Conservation (phyloP, 208 protist genomes). For the Angomonas ambiguus region DNA sequence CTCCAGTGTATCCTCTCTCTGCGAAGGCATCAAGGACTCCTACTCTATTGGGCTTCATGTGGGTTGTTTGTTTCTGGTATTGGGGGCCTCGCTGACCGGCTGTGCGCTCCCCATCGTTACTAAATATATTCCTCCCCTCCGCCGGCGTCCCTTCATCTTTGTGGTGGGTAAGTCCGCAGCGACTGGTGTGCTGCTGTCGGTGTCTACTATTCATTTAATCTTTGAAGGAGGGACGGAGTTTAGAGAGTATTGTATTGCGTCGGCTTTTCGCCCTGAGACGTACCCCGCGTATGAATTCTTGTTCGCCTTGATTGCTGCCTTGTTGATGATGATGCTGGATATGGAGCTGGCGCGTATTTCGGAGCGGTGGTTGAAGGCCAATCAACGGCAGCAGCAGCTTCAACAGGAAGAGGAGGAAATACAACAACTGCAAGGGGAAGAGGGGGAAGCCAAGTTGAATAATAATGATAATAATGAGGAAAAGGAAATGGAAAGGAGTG, state of each 20-base stretch:
- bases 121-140: conserved; percentile 34
- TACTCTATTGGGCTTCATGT: conserved; percentile 49
- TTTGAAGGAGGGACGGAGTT: conserved; percentile 31
- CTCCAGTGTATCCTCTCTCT: conserved; percentile 17
- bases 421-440: not conserved
- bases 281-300: conserved; percentile 47
- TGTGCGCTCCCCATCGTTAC: conserved; percentile 35
- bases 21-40: conserved; percentile 20
- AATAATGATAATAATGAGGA: too few relatives aligned
- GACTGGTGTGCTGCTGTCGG: conserved; percentile 56
- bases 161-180: conserved; percentile 37
- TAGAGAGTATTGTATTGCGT: conserved; percentile 34
- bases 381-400: not conserved
- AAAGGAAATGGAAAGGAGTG: too few relatives aligned
- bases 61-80: conserved; percentile 34
- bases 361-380: conserved; percentile 28
- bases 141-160: conserved; percentile 38
- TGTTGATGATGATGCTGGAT: conserved; percentile 58
- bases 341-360: conserved; percentile 29
- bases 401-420: not conserved
- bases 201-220: conserved; percentile 54
- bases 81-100: conserved; percentile 36
- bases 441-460: too few relatives aligned
- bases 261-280: conserved; percentile 8
- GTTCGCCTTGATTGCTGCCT: conserved; percentile 40